Conservation (phyloP, 2,329 filamentous ascomycete genomes). For the Talaromyces sp. region DNA sequence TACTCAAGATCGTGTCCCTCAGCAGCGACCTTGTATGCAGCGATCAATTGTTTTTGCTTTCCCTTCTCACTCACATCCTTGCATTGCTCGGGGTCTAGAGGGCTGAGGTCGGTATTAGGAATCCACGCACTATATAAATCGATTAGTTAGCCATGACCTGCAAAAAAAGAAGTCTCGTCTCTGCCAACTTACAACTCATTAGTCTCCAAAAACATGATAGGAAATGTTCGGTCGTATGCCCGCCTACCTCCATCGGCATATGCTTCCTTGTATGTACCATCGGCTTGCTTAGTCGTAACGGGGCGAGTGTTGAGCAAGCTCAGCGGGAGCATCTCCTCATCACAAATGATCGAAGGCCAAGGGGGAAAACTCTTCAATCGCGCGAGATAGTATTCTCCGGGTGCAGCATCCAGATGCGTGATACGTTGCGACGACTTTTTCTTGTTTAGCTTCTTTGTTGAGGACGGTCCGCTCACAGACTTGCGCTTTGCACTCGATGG, state of each 20-base stretch:
- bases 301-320: constrained; percentile 73
- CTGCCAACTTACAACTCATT: constrained; percentile 84
- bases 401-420: constrained; percentile 72
- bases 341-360: constrained; percentile 91
- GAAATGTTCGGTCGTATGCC: constrained; percentile 77
- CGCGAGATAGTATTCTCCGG: constrained; percentile 87
- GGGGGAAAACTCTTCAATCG: constrained; percentile 91
- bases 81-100: constrained; percentile 70
- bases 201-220: constrained; percentile 89
- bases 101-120: constrained; percentile 74
- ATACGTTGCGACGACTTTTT: constrained; percentile 75
- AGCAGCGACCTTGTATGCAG: constrained; percentile 75
- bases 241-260: constrained; percentile 86
- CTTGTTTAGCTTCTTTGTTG: constrained; percentile 75
- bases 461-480: constrained; percentile 62
- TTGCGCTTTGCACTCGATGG: constrained; percentile 59
- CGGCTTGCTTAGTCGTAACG: constrained; percentile 73
- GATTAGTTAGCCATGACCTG: not conserved
- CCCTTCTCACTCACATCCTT: constrained; percentile 62
- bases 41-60: constrained; percentile 76
- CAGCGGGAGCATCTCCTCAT: constrained; percentile 87
- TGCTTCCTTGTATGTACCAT: constrained; percentile 83
- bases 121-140: constrained; percentile 73
- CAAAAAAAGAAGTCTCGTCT: not conserved
- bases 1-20: constrained; percentile 72